Conservation (phyloP, 768 basidiomycete genomes). For the Leccinum aurantiacum region DNA sequence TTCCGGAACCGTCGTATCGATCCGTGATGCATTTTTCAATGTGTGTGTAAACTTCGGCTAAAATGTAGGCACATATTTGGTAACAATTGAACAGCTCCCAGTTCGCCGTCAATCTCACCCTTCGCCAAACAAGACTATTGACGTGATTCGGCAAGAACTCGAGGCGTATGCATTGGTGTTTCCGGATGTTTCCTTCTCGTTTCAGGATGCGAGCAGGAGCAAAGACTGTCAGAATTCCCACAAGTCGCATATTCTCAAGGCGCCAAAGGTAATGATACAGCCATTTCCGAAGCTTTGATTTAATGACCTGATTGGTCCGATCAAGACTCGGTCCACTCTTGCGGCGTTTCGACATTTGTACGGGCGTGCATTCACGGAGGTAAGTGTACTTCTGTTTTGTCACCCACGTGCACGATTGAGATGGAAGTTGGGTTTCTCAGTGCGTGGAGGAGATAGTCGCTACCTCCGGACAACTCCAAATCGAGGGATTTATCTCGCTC, state of each 20-base stretch:
- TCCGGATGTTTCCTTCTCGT: conserved; percentile 63
- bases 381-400: conserved; percentile 32
- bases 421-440: conserved; percentile 39
- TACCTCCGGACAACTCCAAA: conserved; percentile 46
- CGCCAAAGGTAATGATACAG: conserved; percentile 58
- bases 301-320: conserved; percentile 23
- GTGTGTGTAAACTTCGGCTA: conserved; percentile 41
- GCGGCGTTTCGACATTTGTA: conserved; percentile 71
- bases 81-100: conserved; percentile 56
- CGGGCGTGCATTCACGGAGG: conserved; percentile 72
- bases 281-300: conserved; percentile 14
- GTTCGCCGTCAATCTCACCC: conserved; percentile 76
- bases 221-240: conserved; percentile 34
- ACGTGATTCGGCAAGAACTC: conserved; percentile 67
- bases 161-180: conserved; percentile 74
- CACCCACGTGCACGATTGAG: conserved; percentile 4
- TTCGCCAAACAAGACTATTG: conserved; percentile 55
- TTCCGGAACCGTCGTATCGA: conserved; percentile 76
- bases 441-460: conserved; percentile 65
- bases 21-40: conserved; percentile 90
- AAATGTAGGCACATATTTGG: neutral
- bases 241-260: conserved; percentile 51
- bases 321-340: conserved; percentile 63
- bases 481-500: conserved; percentile 85
- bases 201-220: conserved; percentile 53